Percentiles rank a stretch among this genome's conserved stretches.
phyloP scores from a whole-genome alignment of 768 basidiomycete genomes.

The Collybiopsis confluens region DNA sequence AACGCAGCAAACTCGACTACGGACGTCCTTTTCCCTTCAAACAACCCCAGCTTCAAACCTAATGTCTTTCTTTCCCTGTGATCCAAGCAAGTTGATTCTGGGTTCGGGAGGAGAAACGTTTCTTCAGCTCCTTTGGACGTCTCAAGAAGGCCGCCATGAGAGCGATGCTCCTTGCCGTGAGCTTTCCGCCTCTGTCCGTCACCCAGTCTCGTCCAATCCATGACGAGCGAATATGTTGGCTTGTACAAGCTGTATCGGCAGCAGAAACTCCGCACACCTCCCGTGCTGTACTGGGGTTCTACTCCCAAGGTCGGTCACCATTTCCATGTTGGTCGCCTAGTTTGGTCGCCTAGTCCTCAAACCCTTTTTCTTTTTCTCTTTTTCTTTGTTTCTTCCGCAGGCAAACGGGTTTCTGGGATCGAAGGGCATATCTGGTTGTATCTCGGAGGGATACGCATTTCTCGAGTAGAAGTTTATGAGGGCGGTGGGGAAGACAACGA shows the following conservation, averaged over 20 bases:
- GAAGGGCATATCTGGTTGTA: constrained; percentile 82
- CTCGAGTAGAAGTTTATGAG: constrained; percentile 82
- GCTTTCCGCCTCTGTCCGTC: not conserved
- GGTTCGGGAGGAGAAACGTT: constrained; percentile 80
- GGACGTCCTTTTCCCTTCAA: not conserved
- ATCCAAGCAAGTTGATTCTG: constrained; percentile 89
- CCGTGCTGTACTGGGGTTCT: constrained; percentile 43
- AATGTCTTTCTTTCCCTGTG: constrained; percentile 73
- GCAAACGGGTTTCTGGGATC: constrained; percentile 98
- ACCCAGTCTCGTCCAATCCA: constrained; percentile 32
- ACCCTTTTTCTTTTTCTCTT: constrained; percentile 1
- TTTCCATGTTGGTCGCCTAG: no score
- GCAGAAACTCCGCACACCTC: constrained; percentile 56
- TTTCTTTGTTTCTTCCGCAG: constrained; percentile 31
- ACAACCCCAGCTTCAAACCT: constrained; percentile 29
- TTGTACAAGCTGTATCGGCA: constrained; percentile 78
- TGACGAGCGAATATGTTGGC: constrained; percentile 96
- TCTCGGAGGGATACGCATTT: constrained; percentile 93
- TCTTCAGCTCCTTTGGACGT: constrained; percentile 51
- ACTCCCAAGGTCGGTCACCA: constrained; percentile 63
- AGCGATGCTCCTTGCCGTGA: constrained; percentile 5
- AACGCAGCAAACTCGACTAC: not conserved
- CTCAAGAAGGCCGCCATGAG: constrained; percentile 20
- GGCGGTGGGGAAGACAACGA: constrained; percentile 48
- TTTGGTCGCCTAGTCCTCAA: no score